These are phyloP conservation scores for Allomyces arbusculus DNA, from an alignment of 192 early-diverging fungal genomes.

Conservation along the genomic window DNA sequence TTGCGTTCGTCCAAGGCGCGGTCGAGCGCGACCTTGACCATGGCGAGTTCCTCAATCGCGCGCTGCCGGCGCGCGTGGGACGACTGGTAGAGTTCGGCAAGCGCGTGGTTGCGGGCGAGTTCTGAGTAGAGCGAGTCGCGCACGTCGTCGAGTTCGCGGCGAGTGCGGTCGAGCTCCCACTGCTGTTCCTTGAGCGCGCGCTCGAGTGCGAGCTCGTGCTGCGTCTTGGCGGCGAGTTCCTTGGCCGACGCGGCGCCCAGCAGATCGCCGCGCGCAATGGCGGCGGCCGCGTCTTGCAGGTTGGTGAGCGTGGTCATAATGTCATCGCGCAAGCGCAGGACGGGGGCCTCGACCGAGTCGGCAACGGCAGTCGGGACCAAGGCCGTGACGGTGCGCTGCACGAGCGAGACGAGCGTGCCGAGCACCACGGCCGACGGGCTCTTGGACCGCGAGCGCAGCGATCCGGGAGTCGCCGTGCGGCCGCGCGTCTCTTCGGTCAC, in stretches of 20 bases:
- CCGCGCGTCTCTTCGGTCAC: too few relatives aligned
- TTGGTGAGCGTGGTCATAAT: background rate
- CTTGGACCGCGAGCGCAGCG: too few relatives aligned
- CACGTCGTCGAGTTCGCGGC: background rate
- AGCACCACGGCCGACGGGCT: too few relatives aligned
- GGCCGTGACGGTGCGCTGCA: too few relatives aligned
- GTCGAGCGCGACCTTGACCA: background rate
- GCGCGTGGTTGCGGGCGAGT: background rate
- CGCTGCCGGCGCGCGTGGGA: background rate
- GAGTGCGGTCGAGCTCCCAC: background rate
- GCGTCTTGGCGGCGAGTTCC: background rate
- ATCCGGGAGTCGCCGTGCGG: too few relatives aligned
- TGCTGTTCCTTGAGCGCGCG: background rate
- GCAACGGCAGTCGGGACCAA: too few relatives aligned
- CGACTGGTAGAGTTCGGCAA: background rate
- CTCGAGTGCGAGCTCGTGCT: background rate
- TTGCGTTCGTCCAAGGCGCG: background rate
- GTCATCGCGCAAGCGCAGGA: background rate
- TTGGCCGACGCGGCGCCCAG: background rate
- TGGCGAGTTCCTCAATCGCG: background rate
- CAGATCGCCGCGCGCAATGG: background rate
- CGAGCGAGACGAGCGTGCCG: too few relatives aligned
- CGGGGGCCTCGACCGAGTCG: background rate
- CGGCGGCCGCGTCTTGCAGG: background rate
- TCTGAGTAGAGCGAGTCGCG: background rate